Evolutionary conservation across 192 early-diverging fungal species (phyloP), one percentile per base, ranked within the genome.

Genomic region (Thamnidium elegans): DNA sequence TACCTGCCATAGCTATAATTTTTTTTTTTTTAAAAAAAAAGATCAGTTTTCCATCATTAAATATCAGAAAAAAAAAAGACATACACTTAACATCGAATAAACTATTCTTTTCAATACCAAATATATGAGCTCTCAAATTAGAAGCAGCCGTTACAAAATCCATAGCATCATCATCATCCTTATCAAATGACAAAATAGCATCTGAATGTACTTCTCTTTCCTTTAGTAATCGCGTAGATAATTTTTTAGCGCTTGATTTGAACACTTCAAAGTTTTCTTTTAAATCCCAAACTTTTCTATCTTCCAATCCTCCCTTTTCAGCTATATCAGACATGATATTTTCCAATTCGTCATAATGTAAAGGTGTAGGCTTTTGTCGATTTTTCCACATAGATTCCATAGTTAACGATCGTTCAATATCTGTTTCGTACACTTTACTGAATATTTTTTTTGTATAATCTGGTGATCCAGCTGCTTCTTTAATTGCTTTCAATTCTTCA

Each of bases 1-100:
- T 97, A 53, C 96, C 96, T 6, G 98, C 98, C 93, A 98, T 98
- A 32, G 94, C 93, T 92, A 66, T 3, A 77, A n/a, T n/a, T n/a
- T n/a, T n/a, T n/a, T n/a, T 61, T 55, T 21, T 42, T 7, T 9
- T 32, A 61, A 53, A 36, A 39, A 70, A 71, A 79, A 77, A 19
- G n/a, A 74, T 71, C 19, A 47, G 15, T 32, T n/a, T 26, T 50
- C 21, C 5, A 11, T 2, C 20, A 42, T 47, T 55, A 34, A 46
- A n/a, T 6, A n/a, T 8, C n/a, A 21, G 15, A 3, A 3, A 5
- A 32, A 20, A 15, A 3, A 31, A 50, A 13, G 7, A 65, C 60
- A 79, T 84, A 76, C 92, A 90, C 78, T 99, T 99, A 19, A 91
- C 84, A 31, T 89, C 81, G 72, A 98, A 99, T 36, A 87, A 75